Percentiles rank a stretch among this genome's conserved stretches.
phyloP scores from a whole-genome alignment of 2,329 filamentous ascomycete species.

The Beauveria sp. region DNA sequence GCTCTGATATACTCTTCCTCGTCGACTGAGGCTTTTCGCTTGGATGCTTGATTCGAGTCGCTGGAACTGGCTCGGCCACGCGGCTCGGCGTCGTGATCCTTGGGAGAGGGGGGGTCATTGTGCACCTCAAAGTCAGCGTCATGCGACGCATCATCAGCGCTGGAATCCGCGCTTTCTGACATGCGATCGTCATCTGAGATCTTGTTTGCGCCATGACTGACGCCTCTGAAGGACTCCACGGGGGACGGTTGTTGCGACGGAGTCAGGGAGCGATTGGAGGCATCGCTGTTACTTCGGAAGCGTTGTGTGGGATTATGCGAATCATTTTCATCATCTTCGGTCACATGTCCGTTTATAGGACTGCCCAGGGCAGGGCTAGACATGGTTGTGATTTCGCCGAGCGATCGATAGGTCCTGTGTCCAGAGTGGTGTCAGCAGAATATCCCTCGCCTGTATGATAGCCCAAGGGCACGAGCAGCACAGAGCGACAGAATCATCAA shows the following conservation, averaged over 20 bases:
- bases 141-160: conserved; percentile 50
- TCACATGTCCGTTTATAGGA: conserved; percentile 59
- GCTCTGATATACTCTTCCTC: conserved; percentile 81
- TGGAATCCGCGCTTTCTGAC: conserved; percentile 41
- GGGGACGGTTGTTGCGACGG: conserved; percentile 40
- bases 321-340: conserved; percentile 42
- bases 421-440: conserved; percentile 29
- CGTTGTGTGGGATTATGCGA: conserved; percentile 30
- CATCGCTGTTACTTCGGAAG: conserved; percentile 55
- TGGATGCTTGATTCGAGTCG: conserved; percentile 59
- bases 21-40: conserved; percentile 62
- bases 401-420: conserved; percentile 39
- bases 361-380: conserved; percentile 54
- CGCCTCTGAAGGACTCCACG: conserved; percentile 32
- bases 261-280: conserved; percentile 62
- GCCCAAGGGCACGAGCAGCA: neutral
- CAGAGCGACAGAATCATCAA: neutral
- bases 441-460: conserved; percentile 12
- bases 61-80: conserved; percentile 59
- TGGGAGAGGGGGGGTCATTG: conserved; percentile 40
- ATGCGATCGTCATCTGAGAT: conserved; percentile 28
- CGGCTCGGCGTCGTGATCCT: conserved; percentile 6
- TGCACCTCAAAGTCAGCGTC: conserved; percentile 73
- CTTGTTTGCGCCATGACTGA: conserved; percentile 34
- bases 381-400: conserved; percentile 56